Evolutionary conservation across 2,329 filamentous ascomycete species (phyloP), one percentile per base, ranked within the genome.

Genomic region (Alternaria ethzedia): DNA sequence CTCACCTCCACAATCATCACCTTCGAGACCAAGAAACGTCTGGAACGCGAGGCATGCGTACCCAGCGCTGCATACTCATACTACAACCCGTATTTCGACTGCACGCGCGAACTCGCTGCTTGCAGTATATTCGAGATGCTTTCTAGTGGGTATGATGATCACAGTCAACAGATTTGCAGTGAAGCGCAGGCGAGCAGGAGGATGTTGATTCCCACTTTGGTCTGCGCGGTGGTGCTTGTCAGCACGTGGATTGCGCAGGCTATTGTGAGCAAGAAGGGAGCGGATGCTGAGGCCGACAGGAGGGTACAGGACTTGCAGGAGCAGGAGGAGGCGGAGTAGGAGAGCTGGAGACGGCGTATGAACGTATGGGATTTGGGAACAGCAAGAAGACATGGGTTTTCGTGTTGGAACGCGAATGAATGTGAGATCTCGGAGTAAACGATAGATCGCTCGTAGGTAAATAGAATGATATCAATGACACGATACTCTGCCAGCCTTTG

Each of bases 51-150:
- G n/a, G 15, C 23, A 13, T 54, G 50, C 30, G 20, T 32, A 54
- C 49, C 49, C 1, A 32, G 32, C 6, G 41, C 41, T 12, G 50
- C 41, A 5, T 46, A 36, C 12, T 23, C n/a, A 4, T 28, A 26
- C 4, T 6, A 6, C 23, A 46, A 54, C 13, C 30, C 25, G 10
- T 15, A 26, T 9, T 54, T 54, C 26, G 32, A 30, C 20, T 55
- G 57, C 43, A 45, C 57, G 3, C 57, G 57, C 15, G 57, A 60
- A 26, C 41, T 54, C 2, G 57, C 50, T 30, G 57, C 57, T 13
- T 60, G 57, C 12, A 15, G 46, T 21, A 10, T 43, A 5, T 21
- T 54, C 8, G 28, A 46, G 15, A 54, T 32, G 12, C 4, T 51
- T 20, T 51, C 30, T 1, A 51, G 28, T 2, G 17, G 17, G 6